Percentiles rank a stretch among this genome's conserved stretches.
Evolutionary conservation across 2,329 filamentous ascomycete genomes (phyloP).

Genomic region (Microdochium nivale): DNA sequence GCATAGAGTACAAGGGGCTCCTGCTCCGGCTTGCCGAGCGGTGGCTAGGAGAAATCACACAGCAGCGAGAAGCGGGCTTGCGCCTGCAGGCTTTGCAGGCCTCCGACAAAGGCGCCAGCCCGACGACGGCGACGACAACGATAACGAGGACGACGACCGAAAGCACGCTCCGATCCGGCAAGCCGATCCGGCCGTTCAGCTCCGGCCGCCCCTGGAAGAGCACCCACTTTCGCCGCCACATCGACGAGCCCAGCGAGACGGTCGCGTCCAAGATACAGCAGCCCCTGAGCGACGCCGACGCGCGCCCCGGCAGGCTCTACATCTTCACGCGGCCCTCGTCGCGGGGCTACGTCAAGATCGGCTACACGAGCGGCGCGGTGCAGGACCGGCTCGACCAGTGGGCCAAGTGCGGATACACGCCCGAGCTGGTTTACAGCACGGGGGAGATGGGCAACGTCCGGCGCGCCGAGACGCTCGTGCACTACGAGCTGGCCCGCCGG

Average conservation of each 20-base stretch:
- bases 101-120: too few species aligned
- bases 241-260: not conserved
- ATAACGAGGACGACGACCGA: too few species aligned
- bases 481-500: constrained; percentile 16
- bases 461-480: constrained; percentile 16
- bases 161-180: too few species aligned
- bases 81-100: too few species aligned
- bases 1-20: not conserved
- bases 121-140: too few species aligned
- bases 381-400: not conserved
- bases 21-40: not conserved
- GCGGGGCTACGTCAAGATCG: not conserved
- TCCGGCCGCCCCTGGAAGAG: too few species aligned
- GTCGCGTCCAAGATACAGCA: not conserved
- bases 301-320: not conserved
- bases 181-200: too few species aligned
- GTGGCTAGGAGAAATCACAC: not conserved
- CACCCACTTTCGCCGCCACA: not conserved
- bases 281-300: not conserved
- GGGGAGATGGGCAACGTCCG: not conserved
- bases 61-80: too few species aligned
- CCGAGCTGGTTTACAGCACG: not conserved
- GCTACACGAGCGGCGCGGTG: not conserved
- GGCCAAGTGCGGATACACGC: not conserved
- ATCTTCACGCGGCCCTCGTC: not conserved